Percentiles rank a stretch among this genome's conserved stretches.
Conservation (phyloP, 164 flowering plant species). For the Akebia trifoliata region DNA sequence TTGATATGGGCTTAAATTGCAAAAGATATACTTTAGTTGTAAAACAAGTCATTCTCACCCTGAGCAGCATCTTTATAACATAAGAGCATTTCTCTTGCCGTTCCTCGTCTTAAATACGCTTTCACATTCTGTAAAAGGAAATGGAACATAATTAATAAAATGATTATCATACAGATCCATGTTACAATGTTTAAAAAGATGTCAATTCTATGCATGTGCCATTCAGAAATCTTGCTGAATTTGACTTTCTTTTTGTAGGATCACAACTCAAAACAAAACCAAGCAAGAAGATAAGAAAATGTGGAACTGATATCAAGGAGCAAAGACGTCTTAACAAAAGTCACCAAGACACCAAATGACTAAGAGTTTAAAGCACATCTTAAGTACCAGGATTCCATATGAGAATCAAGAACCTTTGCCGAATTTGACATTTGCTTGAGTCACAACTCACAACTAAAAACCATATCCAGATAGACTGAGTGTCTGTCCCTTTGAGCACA, state of each 20-base stretch:
- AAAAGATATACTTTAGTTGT: neutral
- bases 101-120: conserved; percentile 91
- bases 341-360: too few species aligned
- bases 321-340: neutral
- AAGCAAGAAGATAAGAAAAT: neutral
- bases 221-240: too few species aligned
- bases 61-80: conserved; percentile 71
- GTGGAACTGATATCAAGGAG: neutral
- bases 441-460: too few species aligned
- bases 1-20: neutral
- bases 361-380: too few species aligned
- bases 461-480: too few species aligned
- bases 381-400: too few species aligned
- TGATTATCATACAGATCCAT: neutral
- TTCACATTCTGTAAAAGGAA: conserved; percentile 72
- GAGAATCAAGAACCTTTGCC: too few species aligned
- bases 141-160: neutral
- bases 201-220: too few species aligned
- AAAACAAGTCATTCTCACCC: conserved; percentile 41
- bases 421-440: too few species aligned
- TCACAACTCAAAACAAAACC: neutral
- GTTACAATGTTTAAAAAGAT: neutral
- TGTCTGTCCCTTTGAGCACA: too few species aligned
- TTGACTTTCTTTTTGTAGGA: too few species aligned
- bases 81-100: conserved; percentile 78